phyloP scores from a whole-genome alignment of 495 filamentous ascomycete genomes.

The Neurospora terricola region DNA sequence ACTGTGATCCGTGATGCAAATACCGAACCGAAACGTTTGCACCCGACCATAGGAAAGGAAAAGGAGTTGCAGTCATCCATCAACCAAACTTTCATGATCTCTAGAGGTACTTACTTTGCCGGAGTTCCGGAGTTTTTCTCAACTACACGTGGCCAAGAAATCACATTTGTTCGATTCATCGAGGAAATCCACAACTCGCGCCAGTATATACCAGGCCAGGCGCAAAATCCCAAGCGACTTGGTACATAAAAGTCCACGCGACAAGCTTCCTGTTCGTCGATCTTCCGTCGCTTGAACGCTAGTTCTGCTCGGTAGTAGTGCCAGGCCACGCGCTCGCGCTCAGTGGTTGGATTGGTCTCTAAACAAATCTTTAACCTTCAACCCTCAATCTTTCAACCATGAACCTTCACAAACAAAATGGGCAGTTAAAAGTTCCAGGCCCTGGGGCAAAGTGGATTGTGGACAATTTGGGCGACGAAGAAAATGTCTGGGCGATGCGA shows the following conservation, averaged over 20 bases:
- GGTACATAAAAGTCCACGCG: neutral
- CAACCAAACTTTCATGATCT: neutral
- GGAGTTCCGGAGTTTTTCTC: neutral
- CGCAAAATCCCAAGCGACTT: neutral
- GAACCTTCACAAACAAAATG: no score
- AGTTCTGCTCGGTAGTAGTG: neutral
- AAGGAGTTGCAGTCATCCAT: neutral
- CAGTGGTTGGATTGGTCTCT: neutral
- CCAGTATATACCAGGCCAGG: neutral
- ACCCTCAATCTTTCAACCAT: neutral
- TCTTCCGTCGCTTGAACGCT: neutral
- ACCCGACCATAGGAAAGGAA: neutral
- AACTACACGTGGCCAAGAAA: neutral
- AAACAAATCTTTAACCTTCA: no score
- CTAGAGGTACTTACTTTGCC: neutral
- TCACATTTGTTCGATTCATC: neutral
- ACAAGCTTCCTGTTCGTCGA: neutral
- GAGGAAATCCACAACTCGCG: neutral
- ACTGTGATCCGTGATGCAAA: neutral
- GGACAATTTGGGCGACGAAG: neutral
- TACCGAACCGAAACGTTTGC: neutral
- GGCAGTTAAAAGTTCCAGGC: neutral
- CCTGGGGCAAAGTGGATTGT: neutral
- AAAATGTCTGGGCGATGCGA: neutral
- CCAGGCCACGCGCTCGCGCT: neutral